Evolutionary conservation across 225 moss, liverwort and hornwort genomes (phyloP), one percentile per base, ranked within the genome.

Genomic region (Rhytidiadelphus loreus): DNA sequence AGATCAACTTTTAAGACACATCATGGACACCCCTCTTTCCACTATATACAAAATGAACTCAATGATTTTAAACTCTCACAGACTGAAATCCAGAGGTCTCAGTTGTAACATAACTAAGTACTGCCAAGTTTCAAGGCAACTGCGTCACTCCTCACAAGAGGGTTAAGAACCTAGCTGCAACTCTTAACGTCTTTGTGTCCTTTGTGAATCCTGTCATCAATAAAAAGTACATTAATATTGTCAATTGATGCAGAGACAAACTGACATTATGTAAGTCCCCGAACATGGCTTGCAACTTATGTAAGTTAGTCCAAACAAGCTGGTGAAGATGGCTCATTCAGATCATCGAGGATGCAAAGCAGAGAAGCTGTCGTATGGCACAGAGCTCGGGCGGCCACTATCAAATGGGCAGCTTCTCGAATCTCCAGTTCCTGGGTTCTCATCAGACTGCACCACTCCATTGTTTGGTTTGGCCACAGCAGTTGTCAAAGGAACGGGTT

Each of bases 311-410:
- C 20, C 69, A 83, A 83, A 29, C 28, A 39, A 68, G 28, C n/a
- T n/a, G n/a, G n/a, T 53, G 68, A 66, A 68, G 39, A 84, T 30
- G 30, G 68, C 37, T 37, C 32, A 53, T 63, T 69, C 43, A 84
- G 46, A 56, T 92, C 81, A 92, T 59, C 92, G 89, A 66, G 92
- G 92, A 83, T 91, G 92, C 80, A 91, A 80, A 50, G 92, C 88
- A 68, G 89, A n/a, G 85, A 91, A 86, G 83, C 80, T 88, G 80
- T 83, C 91, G 69, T 81, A 86, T 13, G 88, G 88, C 66, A 77
- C 37, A 59, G 89, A 86, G 86, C 88, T 92, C 62, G 90, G 88
- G 33, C 68, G 88, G 75, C 79, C 80, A 41, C 48, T 89, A 48
- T 89, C 91, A 25, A 89, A 87, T n/a, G 91, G 77, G 87, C 87